Evolutionary conservation across 2,329 filamentous ascomycete genomes (phyloP), one percentile per base, ranked within the genome.

Genomic region (Colletotrichum eleusines): DNA sequence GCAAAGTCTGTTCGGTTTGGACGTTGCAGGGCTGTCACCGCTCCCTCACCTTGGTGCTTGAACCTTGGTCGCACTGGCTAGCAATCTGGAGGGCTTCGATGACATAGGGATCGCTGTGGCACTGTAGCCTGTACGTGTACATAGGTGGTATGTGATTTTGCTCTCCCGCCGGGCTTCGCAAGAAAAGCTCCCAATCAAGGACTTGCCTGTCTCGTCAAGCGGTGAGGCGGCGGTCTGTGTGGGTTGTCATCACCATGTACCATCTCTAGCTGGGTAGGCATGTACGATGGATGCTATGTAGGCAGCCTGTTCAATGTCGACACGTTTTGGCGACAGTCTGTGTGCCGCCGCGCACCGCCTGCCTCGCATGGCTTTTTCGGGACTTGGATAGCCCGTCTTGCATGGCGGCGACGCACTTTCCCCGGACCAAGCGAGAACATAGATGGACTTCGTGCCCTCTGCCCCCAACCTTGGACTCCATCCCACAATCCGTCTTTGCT

Each of bases 361-460:
- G 44, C 57, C 57, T 62, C 28, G 68, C 63, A 67, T 70, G 50
- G 57, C 63, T 51, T 57, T n/a, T 48, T 44, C 63, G 64, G 69
- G 53, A 71, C 69, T 69, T 71, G 64, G 69, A 62, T 68, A 62
- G 14, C 64, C 69, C 59, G n/a, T n/a, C n/a, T n/a, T 68, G 64
- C 54, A 44, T 40, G 33, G 20, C 59, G 33, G 40, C 68, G 33
- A 35, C 44, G 48, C 65, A 48, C 58, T 69, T 61, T 55, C 65
- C 58, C 69, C 69, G 14, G 69, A 63, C 48, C 28, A 66, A 63
- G 58, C 46, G 55, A 58, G 20, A 35, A 40, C 50, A 50, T 40
- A 53, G 38, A n/a, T 63, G 28, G 51, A 26, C 4, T 26, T 53
- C 16, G 40, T 63, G 42, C 50, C 42, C 20, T 12, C 57, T 9